A percentile compares a stretch with the other conserved stretches of the same genome.
phyloP scores from a whole-genome alignment of 2,329 filamentous ascomycete genomes.

The Apiospora hydei region DNA sequence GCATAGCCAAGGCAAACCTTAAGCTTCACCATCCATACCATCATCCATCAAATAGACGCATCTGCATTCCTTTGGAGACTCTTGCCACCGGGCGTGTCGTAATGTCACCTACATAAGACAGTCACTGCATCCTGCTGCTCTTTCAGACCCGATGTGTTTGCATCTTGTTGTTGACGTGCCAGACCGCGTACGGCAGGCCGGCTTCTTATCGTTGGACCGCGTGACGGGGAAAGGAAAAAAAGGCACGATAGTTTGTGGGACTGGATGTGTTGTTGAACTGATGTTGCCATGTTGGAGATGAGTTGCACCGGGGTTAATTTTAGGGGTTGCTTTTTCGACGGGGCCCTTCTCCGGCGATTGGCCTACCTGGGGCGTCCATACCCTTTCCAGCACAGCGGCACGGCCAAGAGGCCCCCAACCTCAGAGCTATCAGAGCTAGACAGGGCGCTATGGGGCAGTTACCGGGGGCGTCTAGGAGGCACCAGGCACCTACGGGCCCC shows the following conservation, averaged over 20 bases:
- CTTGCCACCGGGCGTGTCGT: background rate
- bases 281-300: slow-evolving; percentile 22
- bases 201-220: background rate
- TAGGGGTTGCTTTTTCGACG: slow-evolving; percentile 26
- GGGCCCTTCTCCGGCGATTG: slow-evolving; percentile 23
- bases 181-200: background rate
- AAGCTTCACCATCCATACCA: slow-evolving; percentile 1
- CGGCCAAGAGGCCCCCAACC: background rate
- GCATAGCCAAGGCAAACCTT: slow-evolving; percentile 9
- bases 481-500: background rate
- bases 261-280: slow-evolving; percentile 17
- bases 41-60: background rate
- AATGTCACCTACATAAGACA: background rate
- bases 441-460: background rate
- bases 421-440: slow-evolving; percentile 13
- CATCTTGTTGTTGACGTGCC: background rate
- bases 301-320: slow-evolving; percentile 26
- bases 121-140: background rate
- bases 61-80: background rate
- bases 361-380: slow-evolving; percentile 2
- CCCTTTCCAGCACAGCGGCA: slow-evolving; percentile 13
- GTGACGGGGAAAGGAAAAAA: background rate
- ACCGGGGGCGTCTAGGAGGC: background rate
- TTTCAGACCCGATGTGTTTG: background rate
- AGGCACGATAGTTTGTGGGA: slow-evolving; percentile 18